Evolutionary conservation across 2,329 filamentous ascomycete genomes (phyloP).

Genomic region (Aspergillus sp.): DNA sequence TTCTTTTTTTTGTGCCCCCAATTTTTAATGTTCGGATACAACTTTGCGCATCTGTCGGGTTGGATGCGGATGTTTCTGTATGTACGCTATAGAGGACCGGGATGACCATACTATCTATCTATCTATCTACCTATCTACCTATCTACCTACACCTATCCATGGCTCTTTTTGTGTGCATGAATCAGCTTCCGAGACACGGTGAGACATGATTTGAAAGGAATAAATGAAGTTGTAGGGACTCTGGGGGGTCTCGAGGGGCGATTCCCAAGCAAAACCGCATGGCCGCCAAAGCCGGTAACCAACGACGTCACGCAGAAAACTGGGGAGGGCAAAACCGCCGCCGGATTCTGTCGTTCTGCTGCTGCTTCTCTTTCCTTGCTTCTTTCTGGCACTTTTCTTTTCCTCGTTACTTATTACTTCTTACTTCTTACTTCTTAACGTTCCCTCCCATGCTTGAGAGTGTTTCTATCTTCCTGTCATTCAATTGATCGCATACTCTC

Average conservation of each 20-base stretch:
- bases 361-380: neutral
- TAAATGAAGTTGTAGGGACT: no score
- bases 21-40: constrained; percentile 5
- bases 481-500: constrained; percentile 11
- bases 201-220: no score
- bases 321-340: neutral
- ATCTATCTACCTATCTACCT: neutral
- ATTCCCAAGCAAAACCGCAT: no score
- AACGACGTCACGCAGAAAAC: constrained; percentile 10
- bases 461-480: constrained; percentile 9
- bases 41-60: constrained; percentile 1
- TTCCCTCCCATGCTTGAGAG: neutral
- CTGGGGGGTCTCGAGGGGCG: neutral
- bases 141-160: neutral
- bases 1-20: no score
- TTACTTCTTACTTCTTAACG: neutral
- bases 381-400: neutral
- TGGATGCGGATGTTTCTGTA: constrained; percentile 2
- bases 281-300: neutral
- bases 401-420: neutral
- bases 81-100: constrained; percentile 5
- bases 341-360: neutral
- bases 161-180: neutral
- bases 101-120: neutral
- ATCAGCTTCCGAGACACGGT: neutral